These are phyloP conservation scores for Komagataea norvegica DNA, from an alignment of 1,139 yeast species.

Conservation along the genomic window DNA sequence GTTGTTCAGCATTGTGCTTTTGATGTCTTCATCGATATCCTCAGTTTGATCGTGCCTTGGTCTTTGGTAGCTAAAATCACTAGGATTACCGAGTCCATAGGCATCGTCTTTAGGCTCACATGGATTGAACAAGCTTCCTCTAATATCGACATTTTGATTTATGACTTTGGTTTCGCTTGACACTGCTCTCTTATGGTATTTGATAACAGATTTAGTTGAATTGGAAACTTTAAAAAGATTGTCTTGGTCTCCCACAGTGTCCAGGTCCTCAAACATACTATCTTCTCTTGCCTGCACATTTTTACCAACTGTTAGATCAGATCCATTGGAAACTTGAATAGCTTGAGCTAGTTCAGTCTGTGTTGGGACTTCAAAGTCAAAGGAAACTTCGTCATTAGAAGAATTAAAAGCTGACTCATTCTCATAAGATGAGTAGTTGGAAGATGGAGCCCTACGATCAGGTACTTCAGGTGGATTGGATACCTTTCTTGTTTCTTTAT, in stretches of 20 bases:
- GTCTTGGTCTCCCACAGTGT: constrained; percentile 1
- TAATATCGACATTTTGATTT: constrained; percentile 16
- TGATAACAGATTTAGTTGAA: constrained; percentile 20
- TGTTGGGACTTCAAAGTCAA: constrained; percentile 26
- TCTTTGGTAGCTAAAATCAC: constrained; percentile 10
- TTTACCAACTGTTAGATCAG: constrained; percentile 22
- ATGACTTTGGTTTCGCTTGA: constrained; percentile 12
- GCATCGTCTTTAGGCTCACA: constrained; percentile 18
- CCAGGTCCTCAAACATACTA: constrained; percentile 23
- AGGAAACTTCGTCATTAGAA: constrained; percentile 19
- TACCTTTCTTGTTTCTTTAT: neutral
- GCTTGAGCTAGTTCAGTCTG: constrained; percentile 39
- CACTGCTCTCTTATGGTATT: constrained; percentile 20
- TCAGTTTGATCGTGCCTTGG: constrained; percentile 12
- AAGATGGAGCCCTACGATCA: constrained; percentile 19
- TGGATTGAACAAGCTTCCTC: constrained; percentile 23
- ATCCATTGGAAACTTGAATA: constrained; percentile 28
- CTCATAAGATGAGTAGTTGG: constrained; percentile 21
- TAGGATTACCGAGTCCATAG: constrained; percentile 13
- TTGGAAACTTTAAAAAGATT: constrained; percentile 12
- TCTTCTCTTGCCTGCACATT: constrained; percentile 16
- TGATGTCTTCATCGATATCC: constrained; percentile 14
- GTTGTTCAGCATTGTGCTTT: constrained; percentile 18
- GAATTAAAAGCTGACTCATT: constrained; percentile 9
- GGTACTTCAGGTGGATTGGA: constrained; percentile 10